Evolutionary conservation across 169 alveolate genomes (phyloP).

Genomic region (Cryptosporidium bovis): DNA sequence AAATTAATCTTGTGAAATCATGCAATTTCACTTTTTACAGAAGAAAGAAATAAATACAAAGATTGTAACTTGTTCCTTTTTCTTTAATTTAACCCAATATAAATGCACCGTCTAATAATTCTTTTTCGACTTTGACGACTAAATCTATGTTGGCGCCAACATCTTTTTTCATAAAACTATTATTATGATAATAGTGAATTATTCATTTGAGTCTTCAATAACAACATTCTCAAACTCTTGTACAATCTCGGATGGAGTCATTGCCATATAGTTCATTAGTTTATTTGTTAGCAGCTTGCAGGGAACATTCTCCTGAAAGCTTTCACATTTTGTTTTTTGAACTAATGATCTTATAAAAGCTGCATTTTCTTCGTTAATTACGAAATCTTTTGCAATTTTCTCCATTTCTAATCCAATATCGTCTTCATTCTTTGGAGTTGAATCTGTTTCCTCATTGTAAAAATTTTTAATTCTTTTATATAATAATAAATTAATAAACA

Average conservation of each 20-base stretch:
- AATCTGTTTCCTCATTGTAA: not conserved
- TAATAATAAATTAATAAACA: slow-evolving; percentile 25
- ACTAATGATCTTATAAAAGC: slow-evolving; percentile 36
- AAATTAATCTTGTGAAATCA: too few species aligned
- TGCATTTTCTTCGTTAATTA: slow-evolving; percentile 27
- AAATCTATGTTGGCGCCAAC: too few species aligned
- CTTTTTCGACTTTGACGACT: too few species aligned
- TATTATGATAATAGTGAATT: not conserved
- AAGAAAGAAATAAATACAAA: too few species aligned
- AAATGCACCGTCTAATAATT: too few species aligned
- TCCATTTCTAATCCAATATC: too few species aligned
- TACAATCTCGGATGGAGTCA: slow-evolving; percentile 20
- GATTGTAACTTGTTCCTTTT: too few species aligned
- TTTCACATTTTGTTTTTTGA: slow-evolving; percentile 11
- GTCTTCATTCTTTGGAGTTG: not conserved
- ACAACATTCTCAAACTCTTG: slow-evolving; percentile 23
- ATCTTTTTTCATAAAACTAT: too few species aligned
- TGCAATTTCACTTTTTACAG: too few species aligned
- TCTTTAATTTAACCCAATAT: too few species aligned
- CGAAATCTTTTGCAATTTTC: not conserved
- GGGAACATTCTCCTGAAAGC: not conserved
- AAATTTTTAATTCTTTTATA: not conserved
- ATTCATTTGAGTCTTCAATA: not conserved
- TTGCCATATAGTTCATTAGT: slow-evolving; percentile 32
- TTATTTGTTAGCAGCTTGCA: slow-evolving; percentile 43